Evolutionary conservation across 768 basidiomycete species (phyloP).

Genomic region (Lactarius sanguifluus): DNA sequence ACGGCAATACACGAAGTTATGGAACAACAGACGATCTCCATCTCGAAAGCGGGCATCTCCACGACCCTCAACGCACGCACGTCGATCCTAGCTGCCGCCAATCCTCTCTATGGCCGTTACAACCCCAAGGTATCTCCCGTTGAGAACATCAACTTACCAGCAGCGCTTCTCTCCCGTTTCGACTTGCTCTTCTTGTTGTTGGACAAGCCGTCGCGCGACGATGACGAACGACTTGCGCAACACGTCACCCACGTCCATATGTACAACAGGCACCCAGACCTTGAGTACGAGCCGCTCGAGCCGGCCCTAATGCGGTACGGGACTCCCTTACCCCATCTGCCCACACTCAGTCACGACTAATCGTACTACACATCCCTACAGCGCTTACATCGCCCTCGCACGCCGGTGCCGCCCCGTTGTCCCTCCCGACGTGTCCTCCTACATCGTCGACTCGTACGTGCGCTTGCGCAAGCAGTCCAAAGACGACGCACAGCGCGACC

Average conservation of each 20-base stretch:
- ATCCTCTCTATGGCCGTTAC: constrained; percentile 96
- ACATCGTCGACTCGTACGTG: constrained; percentile 94
- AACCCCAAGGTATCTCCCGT: constrained; percentile 97
- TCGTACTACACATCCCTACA: constrained; percentile 35
- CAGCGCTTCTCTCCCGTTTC: constrained; percentile 93
- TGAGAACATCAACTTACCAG: constrained; percentile 98
- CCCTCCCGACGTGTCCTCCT: constrained; percentile 82
- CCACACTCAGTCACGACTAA: constrained; percentile 14
- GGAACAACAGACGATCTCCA: constrained; percentile 99
- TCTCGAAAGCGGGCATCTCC: constrained; percentile 98
- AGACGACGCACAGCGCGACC: constrained; percentile 85
- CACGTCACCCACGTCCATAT: constrained; percentile 99
- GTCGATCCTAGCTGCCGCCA: constrained; percentile 96
- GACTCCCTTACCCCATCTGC: neutral
- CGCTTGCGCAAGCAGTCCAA: constrained; percentile 91
- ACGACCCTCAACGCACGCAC: constrained; percentile 97
- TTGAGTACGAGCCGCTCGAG: constrained; percentile 81
- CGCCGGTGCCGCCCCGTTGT: constrained; percentile 89
- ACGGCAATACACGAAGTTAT: constrained; percentile 99
- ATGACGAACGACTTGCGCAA: constrained; percentile 93
- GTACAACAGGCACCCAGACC: constrained; percentile 85
- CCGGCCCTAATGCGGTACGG: constrained; percentile 84
- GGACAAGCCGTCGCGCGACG: constrained; percentile 92
- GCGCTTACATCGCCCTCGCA: constrained; percentile 94
- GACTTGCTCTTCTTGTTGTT: constrained; percentile 95